Base-by-base conservation (phyloP, 768 basidiomycete species). In the Pleurotus tuoliensis region DNA sequence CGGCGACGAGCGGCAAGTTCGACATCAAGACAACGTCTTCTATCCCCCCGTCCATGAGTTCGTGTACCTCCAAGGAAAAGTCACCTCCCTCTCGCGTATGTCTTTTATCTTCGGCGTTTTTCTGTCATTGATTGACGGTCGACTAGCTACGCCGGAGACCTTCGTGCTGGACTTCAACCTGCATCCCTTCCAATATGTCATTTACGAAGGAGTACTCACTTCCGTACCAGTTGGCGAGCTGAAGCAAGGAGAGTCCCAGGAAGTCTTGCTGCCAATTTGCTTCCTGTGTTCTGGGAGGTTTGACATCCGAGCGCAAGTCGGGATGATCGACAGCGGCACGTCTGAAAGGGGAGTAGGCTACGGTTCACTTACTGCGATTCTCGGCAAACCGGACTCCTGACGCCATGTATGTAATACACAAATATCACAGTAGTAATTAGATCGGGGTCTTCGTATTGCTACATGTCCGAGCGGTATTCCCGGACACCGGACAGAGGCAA, bases 221-320 rank as follows among this genome's bases (percentile, higher is more conserved):
- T 82, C 87, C 49, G 74, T 92, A 22, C 76, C 84, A 2, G 59
- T 94, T 3, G 90, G 90, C 3, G 74, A 74, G n/a, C 66, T 95
- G 48, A 75, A 76, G 44, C 69, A 69, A 18, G 87, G 84, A 1
- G 79, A 81, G 58, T 76, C 78, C 12, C 71, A 72, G 34, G 74
- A 78, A 37, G 62, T 85, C 4, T 78, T 84, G 45, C 72, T 81
- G 1, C 78, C 84, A 1, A 58, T 94, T 11, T 89, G 87, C 63
- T 92, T 95, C 69, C 78, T 94, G 16, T 78, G 88, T 11, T 74
- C 75, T 45, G 92, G 92, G 7, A 69, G 73, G 51, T 94, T 90
- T 58, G 78, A 82, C 56, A 70, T 82, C 50, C 71, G 68, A 40
- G 79, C 75, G 7, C 72, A 76, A 59, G 78, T 75, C 15, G 72